Percentiles rank a stretch among this genome's conserved stretches.
Conservation (phyloP, 164 flowering plant genomes). For the Saururus chinensis region DNA sequence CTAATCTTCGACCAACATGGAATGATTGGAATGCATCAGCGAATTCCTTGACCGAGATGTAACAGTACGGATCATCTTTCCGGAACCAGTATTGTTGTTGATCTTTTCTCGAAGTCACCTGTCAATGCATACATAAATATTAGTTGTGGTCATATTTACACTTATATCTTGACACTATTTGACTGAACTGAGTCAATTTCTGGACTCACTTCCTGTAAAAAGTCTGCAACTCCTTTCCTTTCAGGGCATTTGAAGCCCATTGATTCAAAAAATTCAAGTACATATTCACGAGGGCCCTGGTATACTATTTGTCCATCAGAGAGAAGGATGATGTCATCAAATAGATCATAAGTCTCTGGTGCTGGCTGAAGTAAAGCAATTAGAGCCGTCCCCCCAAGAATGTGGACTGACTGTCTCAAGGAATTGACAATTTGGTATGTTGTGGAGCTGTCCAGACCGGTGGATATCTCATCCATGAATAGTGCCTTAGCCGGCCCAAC, state of each 20-base stretch:
- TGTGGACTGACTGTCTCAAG: slow-evolving; percentile 6
- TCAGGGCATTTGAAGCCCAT: slow-evolving; percentile 36
- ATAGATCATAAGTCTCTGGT: slow-evolving; percentile 10
- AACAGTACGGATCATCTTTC: slow-evolving; percentile 36
- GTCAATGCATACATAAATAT: neutral
- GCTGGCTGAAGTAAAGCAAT: slow-evolving; percentile 13
- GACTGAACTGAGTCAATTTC: neutral
- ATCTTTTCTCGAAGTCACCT: slow-evolving; percentile 77
- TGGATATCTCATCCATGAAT: slow-evolving; percentile 26
- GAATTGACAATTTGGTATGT: slow-evolving; percentile 29
- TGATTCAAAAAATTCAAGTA: slow-evolving; percentile 40
- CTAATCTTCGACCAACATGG: slow-evolving; percentile 38
- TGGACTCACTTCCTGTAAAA: slow-evolving; percentile 28
- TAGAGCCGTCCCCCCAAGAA: slow-evolving; percentile 9
- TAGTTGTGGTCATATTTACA: neutral
- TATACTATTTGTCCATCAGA: slow-evolving; percentile 48
- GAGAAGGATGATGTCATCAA: slow-evolving; percentile 29
- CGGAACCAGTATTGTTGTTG: slow-evolving; percentile 59
- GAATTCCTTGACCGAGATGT: slow-evolving; percentile 41
- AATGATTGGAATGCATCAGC: slow-evolving; percentile 52
- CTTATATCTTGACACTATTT: neutral
- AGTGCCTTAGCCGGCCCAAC: slow-evolving; percentile 40
- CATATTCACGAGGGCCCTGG: slow-evolving; percentile 51
- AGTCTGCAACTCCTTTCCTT: slow-evolving; percentile 33
- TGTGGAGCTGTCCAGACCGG: slow-evolving; percentile 54